These are phyloP conservation scores for Fusarium citri DNA, from an alignment of 2,329 filamentous ascomycete genomes.

Conservation along the genomic window DNA sequence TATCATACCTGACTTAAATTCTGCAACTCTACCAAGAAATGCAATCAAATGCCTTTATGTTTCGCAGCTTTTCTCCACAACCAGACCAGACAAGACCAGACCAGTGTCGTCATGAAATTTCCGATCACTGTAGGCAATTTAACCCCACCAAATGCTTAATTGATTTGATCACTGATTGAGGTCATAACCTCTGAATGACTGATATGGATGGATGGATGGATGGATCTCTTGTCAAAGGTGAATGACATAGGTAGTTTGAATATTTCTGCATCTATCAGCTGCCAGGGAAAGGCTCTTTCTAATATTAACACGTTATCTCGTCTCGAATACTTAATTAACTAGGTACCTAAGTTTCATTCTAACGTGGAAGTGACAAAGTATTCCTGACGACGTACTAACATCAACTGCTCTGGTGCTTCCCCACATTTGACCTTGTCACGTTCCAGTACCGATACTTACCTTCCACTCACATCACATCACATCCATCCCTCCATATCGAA, in stretches of 20 bases:
- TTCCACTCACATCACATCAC: neutral
- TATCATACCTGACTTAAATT: neutral
- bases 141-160: neutral
- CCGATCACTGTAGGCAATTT: neutral
- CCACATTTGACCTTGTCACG: conserved; percentile 40
- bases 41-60: conserved; percentile 4
- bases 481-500: conserved; percentile 1
- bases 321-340: neutral
- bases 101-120: conserved; percentile 26
- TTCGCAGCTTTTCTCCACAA: conserved; percentile 23
- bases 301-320: neutral
- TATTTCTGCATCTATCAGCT: neutral
- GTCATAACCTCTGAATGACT: conserved; percentile 1
- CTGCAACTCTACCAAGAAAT: conserved; percentile 1
- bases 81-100: neutral
- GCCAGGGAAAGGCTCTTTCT: neutral
- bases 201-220: neutral
- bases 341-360: too few relatives aligned
- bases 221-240: conserved; percentile 2
- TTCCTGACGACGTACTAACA: conserved; percentile 1
- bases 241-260: neutral
- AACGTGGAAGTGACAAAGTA: neutral
- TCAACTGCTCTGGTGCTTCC: conserved; percentile 27
- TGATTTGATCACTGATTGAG: conserved; percentile 8
- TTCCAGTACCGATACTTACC: conserved; percentile 15